Evolutionary conservation across 495 filamentous ascomycete species (phyloP).

Genomic region (Aspergillus cavernicola): DNA sequence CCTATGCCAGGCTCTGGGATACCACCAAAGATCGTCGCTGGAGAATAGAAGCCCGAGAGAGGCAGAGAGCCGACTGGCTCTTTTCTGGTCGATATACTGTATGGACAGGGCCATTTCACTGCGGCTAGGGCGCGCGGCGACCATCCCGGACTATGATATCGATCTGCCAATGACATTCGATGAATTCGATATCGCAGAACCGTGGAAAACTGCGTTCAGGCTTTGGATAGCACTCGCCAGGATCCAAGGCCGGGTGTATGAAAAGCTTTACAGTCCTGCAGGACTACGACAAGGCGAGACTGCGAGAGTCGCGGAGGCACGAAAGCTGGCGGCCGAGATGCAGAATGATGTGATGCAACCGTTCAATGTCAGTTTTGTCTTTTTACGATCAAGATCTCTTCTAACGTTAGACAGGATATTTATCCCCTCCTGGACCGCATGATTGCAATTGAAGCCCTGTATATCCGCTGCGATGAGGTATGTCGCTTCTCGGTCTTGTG

Average conservation of each 20-base stretch:
- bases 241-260: slow-evolving; percentile 56
- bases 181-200: slow-evolving; percentile 17
- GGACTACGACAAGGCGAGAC: slow-evolving; percentile 48
- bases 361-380: slow-evolving; percentile 22
- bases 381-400: neutral
- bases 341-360: slow-evolving; percentile 28
- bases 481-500: slow-evolving; percentile 50
- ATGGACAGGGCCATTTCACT: slow-evolving; percentile 59
- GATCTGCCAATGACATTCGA: slow-evolving; percentile 41
- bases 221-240: slow-evolving; percentile 51
- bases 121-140: slow-evolving; percentile 58
- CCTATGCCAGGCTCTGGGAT: slow-evolving; percentile 62
- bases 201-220: slow-evolving; percentile 27
- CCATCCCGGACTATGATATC: slow-evolving; percentile 64
- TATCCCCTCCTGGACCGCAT: slow-evolving; percentile 12
- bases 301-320: slow-evolving; percentile 37
- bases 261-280: slow-evolving; percentile 57
- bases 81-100: slow-evolving; percentile 65
- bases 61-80: slow-evolving; percentile 30
- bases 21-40: slow-evolving; percentile 55
- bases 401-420: slow-evolving; percentile 19
- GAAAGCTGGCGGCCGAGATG: slow-evolving; percentile 33
- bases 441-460: slow-evolving; percentile 38
- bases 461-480: slow-evolving; percentile 53
- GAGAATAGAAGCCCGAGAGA: slow-evolving; percentile 37